A percentile compares a stretch with the other conserved stretches of the same genome.
Conservation (phyloP, 345 rosid species). For the Salix suchowensis region DNA sequence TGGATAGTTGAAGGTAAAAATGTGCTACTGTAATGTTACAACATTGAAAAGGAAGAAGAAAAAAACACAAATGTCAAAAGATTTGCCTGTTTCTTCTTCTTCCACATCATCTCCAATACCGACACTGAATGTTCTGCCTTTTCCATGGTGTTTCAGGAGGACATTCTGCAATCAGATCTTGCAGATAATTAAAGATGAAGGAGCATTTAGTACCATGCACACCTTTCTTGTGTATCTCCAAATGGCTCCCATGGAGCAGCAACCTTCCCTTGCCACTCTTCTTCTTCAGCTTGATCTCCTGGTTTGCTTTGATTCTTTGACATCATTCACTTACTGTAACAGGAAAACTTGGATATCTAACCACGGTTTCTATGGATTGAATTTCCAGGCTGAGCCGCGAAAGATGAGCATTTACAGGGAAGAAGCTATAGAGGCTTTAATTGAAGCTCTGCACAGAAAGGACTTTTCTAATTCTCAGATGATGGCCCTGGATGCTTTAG, state of each 20-base stretch:
- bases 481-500: constrained; percentile 46
- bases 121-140: background rate
- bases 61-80: too few relatives aligned
- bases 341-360: background rate
- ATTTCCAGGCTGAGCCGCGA: constrained; percentile 50
- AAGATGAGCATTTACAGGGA: constrained; percentile 77
- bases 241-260: constrained; percentile 64
- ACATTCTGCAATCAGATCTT: constrained; percentile 45
- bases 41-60: background rate
- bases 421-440: constrained; percentile 55
- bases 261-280: constrained; percentile 51
- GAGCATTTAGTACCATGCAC: constrained; percentile 67
- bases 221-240: constrained; percentile 65
- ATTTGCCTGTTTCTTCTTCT: background rate
- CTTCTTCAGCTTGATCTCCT: constrained; percentile 67
- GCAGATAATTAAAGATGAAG: constrained; percentile 54
- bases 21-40: background rate
- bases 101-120: background rate
- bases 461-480: constrained; percentile 52
- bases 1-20: background rate
- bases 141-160: constrained; percentile 37
- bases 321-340: background rate
- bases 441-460: constrained; percentile 50
- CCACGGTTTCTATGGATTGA: constrained; percentile 3
- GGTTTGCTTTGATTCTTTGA: constrained; percentile 30